Evolutionary conservation across 2,329 filamentous ascomycete species (phyloP).

Genomic region (Xylaria hypoxylon): DNA sequence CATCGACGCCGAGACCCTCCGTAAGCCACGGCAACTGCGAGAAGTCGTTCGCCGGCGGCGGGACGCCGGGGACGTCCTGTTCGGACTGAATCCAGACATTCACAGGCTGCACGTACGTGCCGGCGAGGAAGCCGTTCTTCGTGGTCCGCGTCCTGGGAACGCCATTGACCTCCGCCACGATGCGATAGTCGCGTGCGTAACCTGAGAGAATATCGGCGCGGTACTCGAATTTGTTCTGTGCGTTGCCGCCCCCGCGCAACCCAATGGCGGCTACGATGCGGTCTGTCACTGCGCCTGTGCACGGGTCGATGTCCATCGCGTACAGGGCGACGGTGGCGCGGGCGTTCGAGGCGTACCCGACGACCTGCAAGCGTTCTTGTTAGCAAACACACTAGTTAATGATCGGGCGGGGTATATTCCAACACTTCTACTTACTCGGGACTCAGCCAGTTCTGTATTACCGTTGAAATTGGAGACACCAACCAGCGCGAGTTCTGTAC

Average conservation of each 20-base stretch:
- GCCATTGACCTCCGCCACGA: conserved; percentile 51
- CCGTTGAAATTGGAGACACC: conserved; percentile 53
- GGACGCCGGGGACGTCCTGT: conserved; percentile 52
- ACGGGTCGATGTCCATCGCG: conserved; percentile 54
- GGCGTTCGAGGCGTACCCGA: conserved; percentile 53
- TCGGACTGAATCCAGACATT: conserved; percentile 55
- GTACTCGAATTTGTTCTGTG: conserved; percentile 54
- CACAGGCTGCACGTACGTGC: conserved; percentile 53
- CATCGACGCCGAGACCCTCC: conserved; percentile 52
- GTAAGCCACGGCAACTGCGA: conserved; percentile 53
- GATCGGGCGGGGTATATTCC: not conserved
- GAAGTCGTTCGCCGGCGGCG: conserved; percentile 53
- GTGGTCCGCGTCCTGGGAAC: conserved; percentile 48
- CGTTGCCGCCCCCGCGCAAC: conserved; percentile 49
- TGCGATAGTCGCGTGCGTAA: conserved; percentile 54
- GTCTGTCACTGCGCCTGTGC: conserved; percentile 52
- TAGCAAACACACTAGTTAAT: conserved; percentile 10
- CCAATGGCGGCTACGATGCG: conserved; percentile 52
- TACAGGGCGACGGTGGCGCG: conserved; percentile 50
- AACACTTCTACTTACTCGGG: conserved; percentile 47
- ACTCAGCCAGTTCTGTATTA: conserved; percentile 53
- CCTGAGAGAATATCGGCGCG: conserved; percentile 50
- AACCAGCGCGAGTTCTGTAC: conserved; percentile 52
- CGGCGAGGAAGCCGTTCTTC: conserved; percentile 52
- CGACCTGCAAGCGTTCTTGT: conserved; percentile 42